phyloP scores from a whole-genome alignment of 2,329 filamentous ascomycete genomes.

The Trichoderma endophyticum region DNA sequence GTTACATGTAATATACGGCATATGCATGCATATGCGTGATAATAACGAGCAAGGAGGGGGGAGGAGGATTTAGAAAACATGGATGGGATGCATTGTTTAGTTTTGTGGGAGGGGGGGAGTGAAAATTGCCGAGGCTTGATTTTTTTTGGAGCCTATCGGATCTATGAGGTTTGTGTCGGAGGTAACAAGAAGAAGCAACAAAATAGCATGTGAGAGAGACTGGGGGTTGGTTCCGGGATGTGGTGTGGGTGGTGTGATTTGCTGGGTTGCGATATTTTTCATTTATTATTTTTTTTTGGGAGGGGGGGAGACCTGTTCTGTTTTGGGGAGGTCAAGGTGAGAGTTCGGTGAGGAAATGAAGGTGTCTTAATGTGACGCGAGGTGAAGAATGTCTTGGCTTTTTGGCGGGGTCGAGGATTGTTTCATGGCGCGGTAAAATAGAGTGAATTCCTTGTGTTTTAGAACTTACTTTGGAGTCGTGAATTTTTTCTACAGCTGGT shows the following conservation, averaged over 20 bases:
- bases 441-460: background rate
- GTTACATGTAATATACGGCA: conserved; percentile 3
- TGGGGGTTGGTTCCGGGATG: background rate
- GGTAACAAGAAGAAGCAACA: background rate
- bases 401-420: background rate
- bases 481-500: background rate
- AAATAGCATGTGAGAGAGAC: conserved; percentile 9
- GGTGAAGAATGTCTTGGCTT: background rate
- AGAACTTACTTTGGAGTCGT: background rate
- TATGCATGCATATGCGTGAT: conserved; percentile 12
- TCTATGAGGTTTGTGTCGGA: background rate
- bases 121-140: conserved; percentile 5
- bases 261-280: background rate
- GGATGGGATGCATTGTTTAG: background rate
- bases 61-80: background rate
- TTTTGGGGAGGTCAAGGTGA: background rate
- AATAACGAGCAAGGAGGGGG: background rate
- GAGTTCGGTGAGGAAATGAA: background rate
- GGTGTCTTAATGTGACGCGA: background rate
- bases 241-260: background rate
- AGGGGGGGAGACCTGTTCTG: background rate
- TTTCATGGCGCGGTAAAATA: background rate
- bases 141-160: background rate
- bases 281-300: background rate
- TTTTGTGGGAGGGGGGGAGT: background rate